phyloP scores from a whole-genome alignment of 2,329 filamentous ascomycete species.

The Pseudovirgaria hyperparasitica region DNA sequence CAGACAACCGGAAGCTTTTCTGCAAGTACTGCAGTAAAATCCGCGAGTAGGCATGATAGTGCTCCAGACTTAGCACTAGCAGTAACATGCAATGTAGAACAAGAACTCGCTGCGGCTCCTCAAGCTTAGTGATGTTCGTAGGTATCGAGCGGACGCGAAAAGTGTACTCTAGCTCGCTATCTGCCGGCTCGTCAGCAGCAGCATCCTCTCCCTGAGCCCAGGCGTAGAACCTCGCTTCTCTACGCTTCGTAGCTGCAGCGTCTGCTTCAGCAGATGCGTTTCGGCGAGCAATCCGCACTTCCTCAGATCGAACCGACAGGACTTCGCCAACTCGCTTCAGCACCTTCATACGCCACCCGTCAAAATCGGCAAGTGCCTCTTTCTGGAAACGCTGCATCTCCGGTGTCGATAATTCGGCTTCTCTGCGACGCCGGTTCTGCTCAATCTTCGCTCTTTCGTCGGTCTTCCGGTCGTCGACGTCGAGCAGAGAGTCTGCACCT shows the following conservation, averaged over 20 bases:
- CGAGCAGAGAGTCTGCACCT: conserved; percentile 3
- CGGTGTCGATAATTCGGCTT: conserved; percentile 35
- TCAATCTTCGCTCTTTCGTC: conserved; percentile 13
- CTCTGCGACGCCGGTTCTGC: conserved; percentile 17
- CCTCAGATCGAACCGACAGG: conserved; percentile 19
- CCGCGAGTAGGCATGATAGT: conserved; percentile 61
- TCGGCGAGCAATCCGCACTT: conserved; percentile 20
- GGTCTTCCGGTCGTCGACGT: too few species aligned
- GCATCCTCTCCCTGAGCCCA: background rate
- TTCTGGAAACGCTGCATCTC: conserved; percentile 53
- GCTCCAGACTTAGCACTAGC: conserved; percentile 59
- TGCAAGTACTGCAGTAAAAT: conserved; percentile 57
- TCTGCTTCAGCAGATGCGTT: conserved; percentile 12
- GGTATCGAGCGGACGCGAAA: conserved; percentile 15
- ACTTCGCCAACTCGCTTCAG: conserved; percentile 60
- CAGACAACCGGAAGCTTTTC: conserved; percentile 54
- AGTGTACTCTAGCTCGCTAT: background rate
- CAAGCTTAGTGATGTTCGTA: conserved; percentile 16
- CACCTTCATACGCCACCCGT: conserved; percentile 65
- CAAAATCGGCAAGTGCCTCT: conserved; percentile 56
- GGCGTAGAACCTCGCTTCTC: conserved; percentile 9
- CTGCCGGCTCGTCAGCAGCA: background rate
- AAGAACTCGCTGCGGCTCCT: conserved; percentile 42
- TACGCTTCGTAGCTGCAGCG: conserved; percentile 9
- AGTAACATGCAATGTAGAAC: conserved; percentile 61